phyloP scores from a whole-genome alignment of 192 early-diverging fungal genomes.

The Dimargaris cristalligena region DNA sequence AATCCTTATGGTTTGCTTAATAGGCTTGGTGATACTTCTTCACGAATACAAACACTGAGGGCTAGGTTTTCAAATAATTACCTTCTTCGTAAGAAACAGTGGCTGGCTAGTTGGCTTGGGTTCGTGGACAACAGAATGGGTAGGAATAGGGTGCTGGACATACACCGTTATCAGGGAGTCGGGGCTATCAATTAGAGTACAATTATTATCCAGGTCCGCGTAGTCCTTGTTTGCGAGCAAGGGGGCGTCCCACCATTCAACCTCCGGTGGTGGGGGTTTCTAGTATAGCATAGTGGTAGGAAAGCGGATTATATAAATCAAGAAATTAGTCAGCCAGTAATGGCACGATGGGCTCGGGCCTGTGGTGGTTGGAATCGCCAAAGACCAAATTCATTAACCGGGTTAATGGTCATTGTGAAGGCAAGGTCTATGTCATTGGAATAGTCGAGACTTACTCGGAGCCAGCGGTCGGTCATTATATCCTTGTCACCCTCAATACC shows the following conservation, averaged over 20 bases:
- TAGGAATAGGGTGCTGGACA: slow-evolving; percentile 75
- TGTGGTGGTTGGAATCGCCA: neutral
- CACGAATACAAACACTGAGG: slow-evolving; percentile 15
- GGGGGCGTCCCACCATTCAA: slow-evolving; percentile 98
- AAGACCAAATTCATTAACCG: neutral
- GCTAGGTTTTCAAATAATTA: slow-evolving; percentile 8
- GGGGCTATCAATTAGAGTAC: slow-evolving; percentile 23
- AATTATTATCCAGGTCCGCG: slow-evolving; percentile 29
- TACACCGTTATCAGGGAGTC: slow-evolving; percentile 46
- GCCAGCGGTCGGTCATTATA: slow-evolving; percentile 12
- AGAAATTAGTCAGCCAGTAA: slow-evolving; percentile 5
- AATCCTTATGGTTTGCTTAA: slow-evolving; percentile 19
- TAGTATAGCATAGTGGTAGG: slow-evolving; percentile 20
- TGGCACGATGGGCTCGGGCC: neutral
- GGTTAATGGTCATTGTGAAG: neutral
- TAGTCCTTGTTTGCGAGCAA: slow-evolving; percentile 58
- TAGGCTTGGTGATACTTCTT: slow-evolving; percentile 21
- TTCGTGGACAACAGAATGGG: slow-evolving; percentile 30
- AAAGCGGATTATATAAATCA: slow-evolving; percentile 2
- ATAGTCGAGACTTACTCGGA: neutral
- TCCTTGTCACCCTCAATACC: slow-evolving; percentile 62
- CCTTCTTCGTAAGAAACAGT: slow-evolving; percentile 66
- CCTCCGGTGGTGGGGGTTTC: slow-evolving; percentile 49
- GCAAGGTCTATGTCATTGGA: neutral
- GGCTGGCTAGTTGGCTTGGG: slow-evolving; percentile 29